Base-by-base conservation (phyloP, 108 stramenopile species). In the Halocafeteria seosinensis region DNA sequence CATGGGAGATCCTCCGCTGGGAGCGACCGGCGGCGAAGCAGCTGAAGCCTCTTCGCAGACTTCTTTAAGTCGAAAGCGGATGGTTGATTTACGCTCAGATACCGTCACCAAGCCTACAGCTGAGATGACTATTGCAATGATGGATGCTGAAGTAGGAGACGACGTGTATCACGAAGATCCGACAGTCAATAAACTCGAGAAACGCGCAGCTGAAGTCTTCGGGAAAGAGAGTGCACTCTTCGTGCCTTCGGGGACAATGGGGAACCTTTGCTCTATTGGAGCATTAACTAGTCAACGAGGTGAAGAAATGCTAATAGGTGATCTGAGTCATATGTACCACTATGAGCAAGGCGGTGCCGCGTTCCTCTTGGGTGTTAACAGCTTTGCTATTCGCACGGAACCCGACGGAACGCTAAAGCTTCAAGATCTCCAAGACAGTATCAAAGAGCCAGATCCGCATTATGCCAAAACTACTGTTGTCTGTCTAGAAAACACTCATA, bases 91-190 rank as follows among this genome's bases (percentile, higher is more conserved):
- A 6, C 78, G 93, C 33, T 83, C 81, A 60, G 96, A 98, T 74
- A 98, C 96, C 12, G 87, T 98, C 33, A 98, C 96, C 0, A 55
- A 73, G 50, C 96, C 96, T 12, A 81, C 85, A n/a, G 28, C 31
- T 21, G 72, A 63, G 32, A 91, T 94, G 89, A 63, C 81, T 17
- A 37, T 65, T 35, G 71, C 76, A 6, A 84, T 80, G 53, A 58
- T 77, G 13, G 63, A 38, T 31, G 92, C 96, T 35, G 67, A 73
- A 9, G 70, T 85, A 0, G 96, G 96, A 13, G 94, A 98, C 65
- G 96, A 98, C 65, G 96, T 95, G 32, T 79, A 91, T 68, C 85
- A 87, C 33, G 96, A 95, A 29, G 96, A 98, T 69, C 90, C 91
- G 0, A 92, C 96, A 1, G 78, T 94, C 1, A 62, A 70, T 25